Conservation (phyloP, 2,329 filamentous ascomycete species). For the Immersiporthe knoxdaviesiana region DNA sequence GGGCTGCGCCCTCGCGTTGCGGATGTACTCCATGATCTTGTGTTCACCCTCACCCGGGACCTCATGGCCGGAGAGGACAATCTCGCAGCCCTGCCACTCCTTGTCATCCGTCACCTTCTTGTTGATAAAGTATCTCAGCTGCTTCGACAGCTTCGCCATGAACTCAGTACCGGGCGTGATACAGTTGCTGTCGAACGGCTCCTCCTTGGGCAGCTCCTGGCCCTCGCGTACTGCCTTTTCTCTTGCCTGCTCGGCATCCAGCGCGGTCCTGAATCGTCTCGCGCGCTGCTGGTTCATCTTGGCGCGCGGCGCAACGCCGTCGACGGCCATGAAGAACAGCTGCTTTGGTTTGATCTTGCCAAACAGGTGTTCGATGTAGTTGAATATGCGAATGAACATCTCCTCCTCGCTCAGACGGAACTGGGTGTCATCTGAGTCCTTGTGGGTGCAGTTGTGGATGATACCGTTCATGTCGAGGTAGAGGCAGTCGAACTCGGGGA, state of each 20-base stretch:
- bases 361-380: conserved; percentile 98
- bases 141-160: conserved; percentile 93
- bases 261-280: conserved; percentile 88
- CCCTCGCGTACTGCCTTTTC: conserved; percentile 92
- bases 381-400: conserved; percentile 99
- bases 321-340: conserved; percentile 99
- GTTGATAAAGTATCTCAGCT: conserved; percentile 97
- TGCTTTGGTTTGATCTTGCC: conserved; percentile 98
- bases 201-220: conserved; percentile 90
- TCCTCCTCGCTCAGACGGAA: conserved; percentile 96
- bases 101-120: conserved; percentile 97
- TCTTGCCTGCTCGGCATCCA: conserved; percentile 86
- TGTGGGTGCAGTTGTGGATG: conserved; percentile 99
- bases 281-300: conserved; percentile 99
- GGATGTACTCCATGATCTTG: conserved; percentile 99
- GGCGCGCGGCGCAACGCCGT: conserved; percentile 93
- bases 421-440: conserved; percentile 87
- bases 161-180: conserved; percentile 97
- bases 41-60: conserved; percentile 98
- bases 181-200: conserved; percentile 97
- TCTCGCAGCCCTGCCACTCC: conserved; percentile 96
- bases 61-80: conserved; percentile 96
- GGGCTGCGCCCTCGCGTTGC: conserved; percentile 92
- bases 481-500: conserved; percentile 97
- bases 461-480: conserved; percentile 99